Evolutionary conservation across 1,284 basidiomycete genomes (phyloP), one percentile per base, ranked within the genome.

Genomic region (Puccinia triticina): DNA sequence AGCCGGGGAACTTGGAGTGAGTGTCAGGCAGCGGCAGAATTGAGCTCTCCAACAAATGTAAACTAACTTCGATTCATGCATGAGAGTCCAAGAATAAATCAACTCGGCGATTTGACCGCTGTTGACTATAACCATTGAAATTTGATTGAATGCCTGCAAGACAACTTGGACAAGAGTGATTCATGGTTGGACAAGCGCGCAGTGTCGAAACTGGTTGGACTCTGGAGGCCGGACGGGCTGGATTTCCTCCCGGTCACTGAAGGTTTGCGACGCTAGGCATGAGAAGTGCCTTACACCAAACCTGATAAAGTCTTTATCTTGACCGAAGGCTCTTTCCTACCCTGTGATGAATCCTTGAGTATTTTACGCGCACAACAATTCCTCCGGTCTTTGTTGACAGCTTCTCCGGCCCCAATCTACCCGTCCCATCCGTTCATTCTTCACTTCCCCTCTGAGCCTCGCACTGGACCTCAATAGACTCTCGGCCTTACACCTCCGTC

Each of bases 401-500:
- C 34, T 29, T 40, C 61, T 16, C 29, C 34, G 55, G 55, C 55
- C 26, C 23, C 55, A 57, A 57, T 16, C 55, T 57, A 7, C 48
- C 61, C 61, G 26, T 66, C 61, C 34, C 16, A 34, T 40, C 61
- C 18, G 34, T 23, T 29, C 34, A 40, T 40, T 40, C 61, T 40
- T 0, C 23, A 8, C 16, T 66, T 66, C 34, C 61, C 16, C 16
- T n/a, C 32, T 40, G 18, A 66, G 23, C 26, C 34, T 66, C 61
- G 32, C 61, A 34, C 34, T 66, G 34, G 34, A 40, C 18, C 48
- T 50, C 48, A 50, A 40, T 66, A 40, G 34, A 40, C 69, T 53
- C 69, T 71, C 48, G 69, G 69, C 46, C 40, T 71, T 71, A 71
- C 69, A 29, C 43, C 66, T 48, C 46, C 48, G 1, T 71, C 69